Conservation (phyloP, 2,329 filamentous ascomycete genomes). For the Penicillium sp. region DNA sequence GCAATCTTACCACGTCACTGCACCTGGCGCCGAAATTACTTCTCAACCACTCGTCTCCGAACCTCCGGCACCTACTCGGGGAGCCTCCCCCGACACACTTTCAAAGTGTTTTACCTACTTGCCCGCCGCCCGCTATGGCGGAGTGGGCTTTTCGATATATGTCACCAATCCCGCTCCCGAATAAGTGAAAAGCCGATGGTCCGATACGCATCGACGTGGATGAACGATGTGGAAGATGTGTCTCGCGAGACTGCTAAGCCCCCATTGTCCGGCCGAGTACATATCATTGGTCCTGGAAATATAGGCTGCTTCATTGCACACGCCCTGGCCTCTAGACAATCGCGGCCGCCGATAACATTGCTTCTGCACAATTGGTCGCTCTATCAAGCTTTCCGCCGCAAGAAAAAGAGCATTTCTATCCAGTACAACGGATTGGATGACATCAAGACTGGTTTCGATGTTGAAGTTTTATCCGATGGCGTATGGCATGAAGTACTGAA, state of each 20-base stretch:
- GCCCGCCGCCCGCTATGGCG: conserved; percentile 35
- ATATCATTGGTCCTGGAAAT: conserved; percentile 79
- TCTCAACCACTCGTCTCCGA: neutral
- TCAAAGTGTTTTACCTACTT: conserved; percentile 40
- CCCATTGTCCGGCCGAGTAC: conserved; percentile 56
- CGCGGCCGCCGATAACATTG: conserved; percentile 73
- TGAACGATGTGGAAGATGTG: conserved; percentile 27
- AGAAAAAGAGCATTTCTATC: conserved; percentile 35
- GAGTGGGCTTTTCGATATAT: conserved; percentile 23
- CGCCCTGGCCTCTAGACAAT: conserved; percentile 61
- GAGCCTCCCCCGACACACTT: conserved; percentile 12
- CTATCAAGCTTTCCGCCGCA: conserved; percentile 35
- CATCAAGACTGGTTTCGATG: conserved; percentile 45
- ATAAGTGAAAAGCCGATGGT: neutral
- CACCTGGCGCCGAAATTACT: neutral
- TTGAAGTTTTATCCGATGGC: conserved; percentile 38
- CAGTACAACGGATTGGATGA: conserved; percentile 44
- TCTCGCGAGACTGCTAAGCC: conserved; percentile 18
- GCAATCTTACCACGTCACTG: neutral
- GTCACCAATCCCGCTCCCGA: conserved; percentile 6
- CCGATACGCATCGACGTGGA: conserved; percentile 29
- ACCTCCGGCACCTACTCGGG: conserved; percentile 7
- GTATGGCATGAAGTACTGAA: conserved; percentile 32
- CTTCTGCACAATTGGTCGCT: conserved; percentile 64
- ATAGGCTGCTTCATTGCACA: conserved; percentile 78